Conservation (phyloP, 495 filamentous ascomycete species). For the Podospora comata region DNA sequence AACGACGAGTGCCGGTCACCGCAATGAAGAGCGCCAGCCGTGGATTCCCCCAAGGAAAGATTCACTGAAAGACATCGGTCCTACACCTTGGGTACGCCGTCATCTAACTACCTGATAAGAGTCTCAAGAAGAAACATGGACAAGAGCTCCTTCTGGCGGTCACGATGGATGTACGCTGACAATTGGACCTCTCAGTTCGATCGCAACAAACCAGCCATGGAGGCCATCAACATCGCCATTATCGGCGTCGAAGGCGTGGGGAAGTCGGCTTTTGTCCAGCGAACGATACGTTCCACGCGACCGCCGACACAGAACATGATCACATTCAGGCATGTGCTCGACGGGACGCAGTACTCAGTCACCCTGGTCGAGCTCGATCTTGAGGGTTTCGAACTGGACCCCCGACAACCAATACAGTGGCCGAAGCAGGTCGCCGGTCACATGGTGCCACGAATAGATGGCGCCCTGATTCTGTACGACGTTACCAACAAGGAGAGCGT, state of each 20-base stretch:
- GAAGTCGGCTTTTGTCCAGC: slow-evolving; percentile 86
- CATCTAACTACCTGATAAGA: neutral
- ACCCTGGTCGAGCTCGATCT: slow-evolving; percentile 75
- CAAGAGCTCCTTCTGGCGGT: neutral
- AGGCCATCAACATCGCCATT: slow-evolving; percentile 78
- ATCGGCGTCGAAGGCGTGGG: slow-evolving; percentile 78
- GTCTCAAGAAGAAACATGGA: neutral
- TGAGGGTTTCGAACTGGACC: slow-evolving; percentile 63
- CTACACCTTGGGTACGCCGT: slow-evolving; percentile 37
- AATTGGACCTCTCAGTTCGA: slow-evolving; percentile 24
- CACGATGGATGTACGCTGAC: slow-evolving; percentile 22
- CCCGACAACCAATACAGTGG: slow-evolving; percentile 70
- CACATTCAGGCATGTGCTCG: slow-evolving; percentile 69
- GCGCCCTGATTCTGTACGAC: slow-evolving; percentile 81
- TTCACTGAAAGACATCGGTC: slow-evolving; percentile 34
- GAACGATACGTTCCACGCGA: slow-evolving; percentile 65
- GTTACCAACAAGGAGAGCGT: slow-evolving; percentile 72
- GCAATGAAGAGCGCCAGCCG: slow-evolving; percentile 37
- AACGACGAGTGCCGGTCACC: slow-evolving; percentile 22
- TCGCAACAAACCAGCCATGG: slow-evolving; percentile 41
- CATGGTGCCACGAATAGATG: slow-evolving; percentile 71
- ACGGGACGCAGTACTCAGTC: slow-evolving; percentile 72
- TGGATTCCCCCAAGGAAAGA: slow-evolving; percentile 43
- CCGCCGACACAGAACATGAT: slow-evolving; percentile 53
- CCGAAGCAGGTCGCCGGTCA: slow-evolving; percentile 66